Base-by-base conservation (phyloP, 495 filamentous ascomycete species). In the Aspergillus carlsbadensis region DNA sequence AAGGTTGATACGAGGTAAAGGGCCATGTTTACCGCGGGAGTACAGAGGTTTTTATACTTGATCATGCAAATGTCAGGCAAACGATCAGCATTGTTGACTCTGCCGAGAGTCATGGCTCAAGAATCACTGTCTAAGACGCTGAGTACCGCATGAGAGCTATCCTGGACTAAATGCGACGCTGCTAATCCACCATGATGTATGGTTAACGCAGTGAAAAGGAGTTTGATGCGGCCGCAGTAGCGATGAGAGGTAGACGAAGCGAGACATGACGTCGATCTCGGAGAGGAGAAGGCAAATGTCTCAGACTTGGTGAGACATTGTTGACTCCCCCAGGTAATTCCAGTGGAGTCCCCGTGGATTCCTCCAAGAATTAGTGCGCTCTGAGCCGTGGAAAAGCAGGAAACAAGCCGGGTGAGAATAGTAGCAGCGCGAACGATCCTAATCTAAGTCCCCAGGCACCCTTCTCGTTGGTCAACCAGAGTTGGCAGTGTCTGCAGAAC, bases 241-340 rank as follows among this genome's bases (percentile, higher is more conserved):
- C 17, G 31, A n/a, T n/a, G 29, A 47, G 6, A 39, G 37, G 49
- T 10, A 15, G 20, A 24, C 1, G 20, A 48, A 10, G 24, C 14
- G 43, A 3, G 31, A 13, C 18, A 52, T 41, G 49, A 40, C 37
- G 49, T 41, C 49, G 49, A 31, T 42, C 8, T 24, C n/a, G 39
- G 45, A 5, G 35, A 43, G 45, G 33, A 33, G 43, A 41, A 31
- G 22, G 50, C 17, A 17, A 29, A 51, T 60, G 58, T 56, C 58
- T 60, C 58, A 60, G 33, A 40, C n/a, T 26, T 18, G 36, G 52
- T 33, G 41, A 60, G 52, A 60, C 58, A 60, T 10, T 35, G 47
- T 36, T 50, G 18, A 26, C 36, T 7, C n/a, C 34, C 13, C 34
- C 13, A n/a, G 47, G 34, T n/a, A n/a, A n/a, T n/a, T n/a, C n/a